Base-by-base conservation (phyloP, 176 grass and related monocot species). In the Pontederia crassipes region DNA sequence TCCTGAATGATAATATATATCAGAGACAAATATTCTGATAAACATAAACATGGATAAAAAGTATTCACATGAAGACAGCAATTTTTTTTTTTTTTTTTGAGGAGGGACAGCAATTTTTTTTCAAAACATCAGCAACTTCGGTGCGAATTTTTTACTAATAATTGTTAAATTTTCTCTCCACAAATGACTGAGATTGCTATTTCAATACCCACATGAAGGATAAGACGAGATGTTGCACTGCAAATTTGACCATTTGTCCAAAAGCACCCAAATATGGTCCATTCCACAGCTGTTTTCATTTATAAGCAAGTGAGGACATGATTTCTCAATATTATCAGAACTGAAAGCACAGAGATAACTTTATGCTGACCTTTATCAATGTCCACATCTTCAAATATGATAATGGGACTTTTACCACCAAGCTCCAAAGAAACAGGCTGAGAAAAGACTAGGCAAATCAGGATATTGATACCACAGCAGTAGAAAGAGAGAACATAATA, bases 161-260 rank as follows among this genome's bases (percentile, higher is more conserved):
- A 40, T 40, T 40, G 6, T 40, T 13, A 14, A 49, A 27, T 2
- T 17, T 17, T 65, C 27, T 49, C 5, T 1, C 4, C 1, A 62
- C 0, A 16, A 17, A 45, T 10, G 45, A 8, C 13, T 2, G 62
- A 12, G 7, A 50, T 14, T 50, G 8, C 10, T 62, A 17, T n/a
- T 8, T 47, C 4, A 9, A 61, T 28, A 76, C 76, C 85, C 86
- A 98, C 93, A 83, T 98, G 93, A 50, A 98, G 62, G 72, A 98
- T 59, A 79, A 98, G 88, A 28, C 93, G 93, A 54, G 93, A 98
- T 58, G 93, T 98, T 68, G 93, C 93, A 68, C 93, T 98, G 79
- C 93, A 98, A 69, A 98, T 98, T 74, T 98, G 93, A 70, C 93
- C 93, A 69, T 89, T 98, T 54, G 93, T 98, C 93, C 93, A 98